Percentiles rank a stretch among this genome's conserved stretches.
These are phyloP conservation scores for Dactylellina haptotyla DNA, from an alignment of 2,329 filamentous ascomycete species.

Conservation along the genomic window DNA sequence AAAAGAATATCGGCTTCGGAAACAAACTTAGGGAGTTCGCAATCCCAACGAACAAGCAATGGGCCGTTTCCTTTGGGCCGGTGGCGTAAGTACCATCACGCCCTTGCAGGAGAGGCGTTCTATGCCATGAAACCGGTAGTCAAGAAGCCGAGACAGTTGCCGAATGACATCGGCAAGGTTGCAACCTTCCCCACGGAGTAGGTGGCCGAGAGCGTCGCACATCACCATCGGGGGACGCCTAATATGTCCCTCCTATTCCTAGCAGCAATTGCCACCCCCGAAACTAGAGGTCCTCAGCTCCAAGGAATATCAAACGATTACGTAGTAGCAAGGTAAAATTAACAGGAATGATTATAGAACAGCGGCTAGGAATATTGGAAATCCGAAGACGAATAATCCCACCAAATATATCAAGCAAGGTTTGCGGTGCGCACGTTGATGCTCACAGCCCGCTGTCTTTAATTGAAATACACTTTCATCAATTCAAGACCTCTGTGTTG, in stretches of 20 bases:
- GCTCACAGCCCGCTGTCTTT: too few relatives aligned
- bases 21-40: too few relatives aligned
- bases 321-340: too few relatives aligned
- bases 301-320: background rate
- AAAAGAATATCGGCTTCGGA: background rate
- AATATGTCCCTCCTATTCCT: slow-evolving; percentile 6
- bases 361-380: too few relatives aligned
- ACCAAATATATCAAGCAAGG: too few relatives aligned
- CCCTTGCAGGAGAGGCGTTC: slow-evolving; percentile 1
- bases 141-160: slow-evolving; percentile 37
- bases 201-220: slow-evolving; percentile 27
- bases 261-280: slow-evolving; percentile 5
- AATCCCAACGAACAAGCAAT: too few relatives aligned
- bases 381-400: too few relatives aligned
- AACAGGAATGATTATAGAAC: too few relatives aligned
- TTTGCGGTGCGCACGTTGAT: too few relatives aligned
- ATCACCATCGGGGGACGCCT: slow-evolving; percentile 44
- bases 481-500: slow-evolving; percentile 5
- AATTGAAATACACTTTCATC: too few relatives aligned
- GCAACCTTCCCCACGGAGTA: slow-evolving; percentile 35
- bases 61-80: slow-evolving; percentile 38
- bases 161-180: slow-evolving; percentile 14
- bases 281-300: background rate
- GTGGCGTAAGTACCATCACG: background rate
- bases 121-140: background rate